These are phyloP conservation scores for Dothistroma septosporum DNA, from an alignment of 2,329 filamentous ascomycete genomes.

Conservation along the genomic window DNA sequence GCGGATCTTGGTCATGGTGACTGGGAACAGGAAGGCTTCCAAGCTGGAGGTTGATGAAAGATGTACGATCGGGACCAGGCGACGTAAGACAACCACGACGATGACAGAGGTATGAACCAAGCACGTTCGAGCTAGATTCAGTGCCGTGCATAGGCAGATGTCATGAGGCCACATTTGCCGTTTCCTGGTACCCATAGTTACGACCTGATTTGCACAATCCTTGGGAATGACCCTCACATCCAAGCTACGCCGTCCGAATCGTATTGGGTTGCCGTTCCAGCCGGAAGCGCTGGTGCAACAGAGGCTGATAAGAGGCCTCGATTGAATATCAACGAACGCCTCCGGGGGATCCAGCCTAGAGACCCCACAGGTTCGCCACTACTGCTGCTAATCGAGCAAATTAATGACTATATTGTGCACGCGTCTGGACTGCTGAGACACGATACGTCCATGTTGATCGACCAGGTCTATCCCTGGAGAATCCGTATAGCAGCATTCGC, in stretches of 20 bases:
- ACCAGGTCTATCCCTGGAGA: background rate
- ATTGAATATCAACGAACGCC: conserved; percentile 6
- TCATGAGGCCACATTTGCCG: background rate
- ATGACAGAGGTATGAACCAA: background rate
- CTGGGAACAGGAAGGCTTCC: conserved; percentile 10
- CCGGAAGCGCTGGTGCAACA: conserved; percentile 21
- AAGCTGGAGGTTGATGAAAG: conserved; percentile 2
- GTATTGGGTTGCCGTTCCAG: conserved; percentile 10
- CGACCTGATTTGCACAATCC: conserved; percentile 1
- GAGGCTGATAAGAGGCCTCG: conserved; percentile 7
- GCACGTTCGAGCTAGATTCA: background rate
- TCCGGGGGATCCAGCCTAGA: background rate
- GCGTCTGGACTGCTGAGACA: background rate
- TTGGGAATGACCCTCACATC: background rate
- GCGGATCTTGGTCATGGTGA: conserved; percentile 10
- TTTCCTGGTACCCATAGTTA: conserved; percentile 5
- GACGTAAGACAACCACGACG: background rate
- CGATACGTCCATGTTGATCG: conserved; percentile 4
- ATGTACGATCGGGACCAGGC: background rate
- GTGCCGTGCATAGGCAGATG: conserved; percentile 2
- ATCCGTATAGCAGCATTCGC: too few relatives aligned
- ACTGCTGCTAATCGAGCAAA: conserved; percentile 1
- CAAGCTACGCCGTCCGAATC: background rate
- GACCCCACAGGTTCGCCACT: conserved; percentile 18
- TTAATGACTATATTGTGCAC: background rate